A percentile compares a stretch with the other conserved stretches of the same genome.
phyloP scores from a whole-genome alignment of 2,329 filamentous ascomycete species.

The Paecilomyces sp. region DNA sequence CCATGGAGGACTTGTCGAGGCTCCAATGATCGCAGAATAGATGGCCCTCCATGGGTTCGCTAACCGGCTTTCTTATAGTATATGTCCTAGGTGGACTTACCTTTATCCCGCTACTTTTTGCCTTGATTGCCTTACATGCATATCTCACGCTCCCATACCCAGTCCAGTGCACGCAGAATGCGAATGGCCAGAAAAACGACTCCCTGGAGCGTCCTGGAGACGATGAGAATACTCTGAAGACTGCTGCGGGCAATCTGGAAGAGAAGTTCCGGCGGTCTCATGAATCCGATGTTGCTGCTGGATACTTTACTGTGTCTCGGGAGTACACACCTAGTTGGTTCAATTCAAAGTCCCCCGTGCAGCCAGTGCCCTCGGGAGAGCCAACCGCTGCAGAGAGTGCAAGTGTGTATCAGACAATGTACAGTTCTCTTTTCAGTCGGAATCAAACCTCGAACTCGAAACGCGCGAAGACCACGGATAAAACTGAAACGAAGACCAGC shows the following conservation, averaged over 20 bases:
- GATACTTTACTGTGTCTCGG: slow-evolving; percentile 91
- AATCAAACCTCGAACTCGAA: slow-evolving; percentile 54
- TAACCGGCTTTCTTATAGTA: slow-evolving; percentile 57
- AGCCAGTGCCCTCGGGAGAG: slow-evolving; percentile 71
- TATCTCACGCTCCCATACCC: slow-evolving; percentile 58
- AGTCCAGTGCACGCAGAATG: background rate
- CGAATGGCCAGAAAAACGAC: slow-evolving; percentile 1
- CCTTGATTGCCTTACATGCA: slow-evolving; percentile 56
- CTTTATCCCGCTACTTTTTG: slow-evolving; percentile 68
- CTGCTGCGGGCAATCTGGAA: slow-evolving; percentile 51
- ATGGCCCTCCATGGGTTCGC: slow-evolving; percentile 29
- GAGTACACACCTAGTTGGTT: slow-evolving; percentile 88
- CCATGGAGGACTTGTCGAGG: background rate
- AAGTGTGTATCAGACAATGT: slow-evolving; percentile 98
- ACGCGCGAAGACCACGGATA: slow-evolving; percentile 42
- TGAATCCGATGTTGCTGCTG: slow-evolving; percentile 73
- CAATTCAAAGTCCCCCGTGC: slow-evolving; percentile 86
- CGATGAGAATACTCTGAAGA: slow-evolving; percentile 58
- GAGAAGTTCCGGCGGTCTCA: slow-evolving; percentile 56
- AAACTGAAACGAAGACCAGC: slow-evolving; percentile 54
- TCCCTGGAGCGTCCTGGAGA: slow-evolving; percentile 51
- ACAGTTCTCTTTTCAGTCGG: slow-evolving; percentile 88
- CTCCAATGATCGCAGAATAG: background rate
- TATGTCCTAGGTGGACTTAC: slow-evolving; percentile 85
- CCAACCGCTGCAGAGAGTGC: slow-evolving; percentile 74